A percentile compares a stretch with the other conserved stretches of the same genome.
These are phyloP conservation scores for Oryza australiensis DNA, from an alignment of 176 grass and related monocot genomes.

Conservation along the genomic window DNA sequence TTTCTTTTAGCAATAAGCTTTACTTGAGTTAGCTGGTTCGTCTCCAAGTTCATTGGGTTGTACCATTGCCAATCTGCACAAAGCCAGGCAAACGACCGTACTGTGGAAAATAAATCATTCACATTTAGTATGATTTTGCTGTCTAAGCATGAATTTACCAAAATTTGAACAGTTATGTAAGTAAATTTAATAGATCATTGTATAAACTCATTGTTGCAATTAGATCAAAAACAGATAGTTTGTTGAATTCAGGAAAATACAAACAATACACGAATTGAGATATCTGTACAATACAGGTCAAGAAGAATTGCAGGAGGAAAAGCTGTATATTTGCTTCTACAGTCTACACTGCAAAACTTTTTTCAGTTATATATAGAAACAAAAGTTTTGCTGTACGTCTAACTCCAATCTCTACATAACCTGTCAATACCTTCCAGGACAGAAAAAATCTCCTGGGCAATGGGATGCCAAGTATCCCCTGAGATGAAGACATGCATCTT, in stretches of 20 bases:
- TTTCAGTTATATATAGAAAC: slow-evolving; percentile 15
- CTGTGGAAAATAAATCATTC: not conserved
- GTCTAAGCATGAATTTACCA: not conserved
- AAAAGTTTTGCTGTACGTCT: slow-evolving; percentile 27
- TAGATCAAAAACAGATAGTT: not conserved
- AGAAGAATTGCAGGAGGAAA: slow-evolving; percentile 18
- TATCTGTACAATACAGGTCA: slow-evolving; percentile 15
- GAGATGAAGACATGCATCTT: slow-evolving; percentile 70
- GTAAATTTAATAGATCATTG: not conserved
- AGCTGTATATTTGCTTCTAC: not conserved
- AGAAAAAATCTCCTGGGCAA: slow-evolving; percentile 62
- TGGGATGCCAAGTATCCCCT: slow-evolving; percentile 66
- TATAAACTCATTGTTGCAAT: not conserved
- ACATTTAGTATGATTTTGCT: not conserved
- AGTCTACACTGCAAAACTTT: slow-evolving; percentile 13
- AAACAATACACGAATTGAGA: slow-evolving; percentile 5
- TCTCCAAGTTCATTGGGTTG: slow-evolving; percentile 9
- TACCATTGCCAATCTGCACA: not conserved
- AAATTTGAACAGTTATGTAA: not conserved
- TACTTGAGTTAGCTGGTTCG: not conserved
- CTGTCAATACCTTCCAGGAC: slow-evolving; percentile 53
- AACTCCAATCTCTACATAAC: slow-evolving; percentile 53
- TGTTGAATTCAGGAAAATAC: slow-evolving; percentile 20
- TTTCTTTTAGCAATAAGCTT: not conserved
- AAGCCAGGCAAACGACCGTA: not conserved